Base-by-base conservation (phyloP, 768 basidiomycete species). In the Russula sp. region DNA sequence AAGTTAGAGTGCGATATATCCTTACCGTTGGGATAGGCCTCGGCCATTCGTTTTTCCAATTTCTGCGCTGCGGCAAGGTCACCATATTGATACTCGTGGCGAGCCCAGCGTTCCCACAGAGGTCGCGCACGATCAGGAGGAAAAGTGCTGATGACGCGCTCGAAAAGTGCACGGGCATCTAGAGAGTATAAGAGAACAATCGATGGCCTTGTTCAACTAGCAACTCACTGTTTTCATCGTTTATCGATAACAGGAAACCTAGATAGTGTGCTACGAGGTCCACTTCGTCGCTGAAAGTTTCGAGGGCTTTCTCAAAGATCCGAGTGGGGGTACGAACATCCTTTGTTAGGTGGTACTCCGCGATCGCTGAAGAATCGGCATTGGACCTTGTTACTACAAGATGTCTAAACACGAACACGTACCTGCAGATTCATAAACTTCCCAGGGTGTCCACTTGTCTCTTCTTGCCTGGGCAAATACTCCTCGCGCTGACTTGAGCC, bases 151-250 rank as follows among this genome's bases (percentile, higher is more conserved):
- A 96, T 88, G 7, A 91, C 86, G 32, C 90, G 84, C 71, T 99
- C 96, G 70, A 99, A 99, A 32, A 98, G 76, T 0, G 96, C 96
- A 58, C 96, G 85, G 1, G 96, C 97, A 75, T 99, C 97, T 99
- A 63, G 7, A 52, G 41, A 42, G 47, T 53, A 58, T 41, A 56
- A 62, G 61, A 35, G 51, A 41, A 64, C 25, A 63, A n/a, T 49
- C 53, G 52, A 18, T 39, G 61, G 62, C 20, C 11, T 22, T 20
- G 58, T n/a, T 53, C 25, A 25, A 43, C 35, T 7, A 22, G n/a
- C 13, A 20, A 42, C 43, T 67, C 71, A 97, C 96, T 99, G 69
- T 87, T 92, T 66, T 93, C 88, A 72, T 98, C 96, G 68, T 98
- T 98, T 75, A 97, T 83, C 32, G 87, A 89, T 67, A 98, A 88